phyloP scores from a whole-genome alignment of 2,329 filamentous ascomycete genomes.

The Trichoderma sp. region DNA sequence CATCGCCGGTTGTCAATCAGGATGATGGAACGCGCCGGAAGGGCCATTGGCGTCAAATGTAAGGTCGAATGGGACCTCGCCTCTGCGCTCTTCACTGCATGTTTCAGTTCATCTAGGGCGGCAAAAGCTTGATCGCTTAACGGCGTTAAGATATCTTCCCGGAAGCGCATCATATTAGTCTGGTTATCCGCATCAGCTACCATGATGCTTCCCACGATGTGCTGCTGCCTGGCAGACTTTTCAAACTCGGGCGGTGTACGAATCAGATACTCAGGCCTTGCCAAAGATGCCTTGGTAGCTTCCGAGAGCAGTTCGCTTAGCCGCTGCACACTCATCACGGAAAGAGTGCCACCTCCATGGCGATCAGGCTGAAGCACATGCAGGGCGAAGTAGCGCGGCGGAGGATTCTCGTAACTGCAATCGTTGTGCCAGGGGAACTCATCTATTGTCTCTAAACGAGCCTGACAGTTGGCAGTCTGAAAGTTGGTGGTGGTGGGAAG shows the following conservation, averaged over 20 bases:
- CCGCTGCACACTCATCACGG: conserved; percentile 42
- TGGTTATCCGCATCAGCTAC: conserved; percentile 1
- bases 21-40: conserved; percentile 39
- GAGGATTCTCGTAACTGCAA: conserved; percentile 47
- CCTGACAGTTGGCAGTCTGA: conserved; percentile 41
- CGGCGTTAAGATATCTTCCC: conserved; percentile 40
- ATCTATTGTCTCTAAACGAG: conserved; percentile 48
- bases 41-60: conserved; percentile 36
- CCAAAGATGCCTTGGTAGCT: conserved; percentile 33
- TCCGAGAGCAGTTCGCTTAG: conserved; percentile 37
- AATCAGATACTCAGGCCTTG: conserved; percentile 40
- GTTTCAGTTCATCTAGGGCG: conserved; percentile 37
- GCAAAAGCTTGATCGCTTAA: conserved; percentile 32
- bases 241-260: conserved; percentile 42
- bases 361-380: conserved; percentile 48
- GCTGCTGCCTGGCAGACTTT: conserved; percentile 33
- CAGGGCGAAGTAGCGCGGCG: conserved; percentile 47
- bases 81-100: conserved; percentile 29
- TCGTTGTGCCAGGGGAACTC: conserved; percentile 51
- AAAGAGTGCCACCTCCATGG: conserved; percentile 47
- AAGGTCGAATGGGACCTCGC: conserved; percentile 30
- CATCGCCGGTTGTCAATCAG: conserved; percentile 44
- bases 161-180: conserved; percentile 37
- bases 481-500: conserved; percentile 39
- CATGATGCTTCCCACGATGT: conserved; percentile 36